Evolutionary conservation across 2,329 filamentous ascomycete genomes (phyloP).

Genomic region (Phyllachora maydis): DNA sequence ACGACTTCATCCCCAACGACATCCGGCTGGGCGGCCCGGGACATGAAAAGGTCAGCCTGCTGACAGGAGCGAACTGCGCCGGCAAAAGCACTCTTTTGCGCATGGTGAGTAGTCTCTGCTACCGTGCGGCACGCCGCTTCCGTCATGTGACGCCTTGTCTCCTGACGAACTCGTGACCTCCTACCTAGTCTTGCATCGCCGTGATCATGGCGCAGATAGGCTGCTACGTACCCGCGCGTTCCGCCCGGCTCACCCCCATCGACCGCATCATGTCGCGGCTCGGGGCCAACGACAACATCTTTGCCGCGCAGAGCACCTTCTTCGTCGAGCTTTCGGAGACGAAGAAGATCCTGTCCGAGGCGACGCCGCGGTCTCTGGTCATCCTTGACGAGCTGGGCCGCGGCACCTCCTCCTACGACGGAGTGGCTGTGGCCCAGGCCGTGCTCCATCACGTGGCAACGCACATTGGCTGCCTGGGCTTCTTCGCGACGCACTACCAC

Average conservation of each 20-base stretch:
- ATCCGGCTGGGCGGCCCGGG: constrained; percentile 64
- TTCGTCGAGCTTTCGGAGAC: constrained; percentile 96
- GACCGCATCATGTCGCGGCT: constrained; percentile 98
- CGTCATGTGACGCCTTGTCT: too few relatives aligned
- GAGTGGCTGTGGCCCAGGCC: constrained; percentile 87
- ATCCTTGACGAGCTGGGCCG: constrained; percentile 93
- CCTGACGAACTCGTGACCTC: too few relatives aligned
- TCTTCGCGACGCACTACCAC: constrained; percentile 97
- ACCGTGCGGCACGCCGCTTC: too few relatives aligned
- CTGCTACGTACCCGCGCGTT: constrained; percentile 71
- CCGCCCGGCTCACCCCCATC: constrained; percentile 68
- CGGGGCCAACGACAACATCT: constrained; percentile 96
- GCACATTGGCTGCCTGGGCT: constrained; percentile 82
- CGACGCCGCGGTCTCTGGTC: constrained; percentile 80
- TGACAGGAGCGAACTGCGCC: constrained; percentile 91
- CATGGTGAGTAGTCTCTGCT: constrained; percentile 68
- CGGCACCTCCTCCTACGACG: constrained; percentile 88
- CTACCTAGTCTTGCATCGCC: constrained; percentile 60
- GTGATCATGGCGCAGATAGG: constrained; percentile 97
- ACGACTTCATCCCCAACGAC: constrained; percentile 94
- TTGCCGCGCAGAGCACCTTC: constrained; percentile 92
- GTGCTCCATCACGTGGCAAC: constrained; percentile 92
- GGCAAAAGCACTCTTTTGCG: constrained; percentile 92
- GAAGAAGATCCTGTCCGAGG: constrained; percentile 91
- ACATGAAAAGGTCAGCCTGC: constrained; percentile 70